Evolutionary conservation across 306 rosid species (phyloP).

Genomic region (Chamaecrista fasciculata): DNA sequence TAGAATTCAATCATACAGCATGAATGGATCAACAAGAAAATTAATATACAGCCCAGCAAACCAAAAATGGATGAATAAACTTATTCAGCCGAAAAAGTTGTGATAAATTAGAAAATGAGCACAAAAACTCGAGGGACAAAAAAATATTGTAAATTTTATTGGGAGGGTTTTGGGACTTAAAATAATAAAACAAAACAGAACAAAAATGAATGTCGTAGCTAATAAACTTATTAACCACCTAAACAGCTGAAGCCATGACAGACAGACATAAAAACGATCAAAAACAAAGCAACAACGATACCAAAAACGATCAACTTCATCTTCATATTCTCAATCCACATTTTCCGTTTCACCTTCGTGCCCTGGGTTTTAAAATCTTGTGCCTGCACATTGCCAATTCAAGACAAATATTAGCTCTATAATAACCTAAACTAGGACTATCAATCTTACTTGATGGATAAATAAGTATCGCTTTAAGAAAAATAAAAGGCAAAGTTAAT

Average conservation of each 20-base stretch:
- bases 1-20: too few species aligned
- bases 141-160: background rate
- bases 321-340: constrained; percentile 97
- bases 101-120: background rate
- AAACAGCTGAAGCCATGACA: constrained; percentile 71
- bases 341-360: constrained; percentile 74
- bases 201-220: too few species aligned
- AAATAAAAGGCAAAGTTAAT: too few species aligned
- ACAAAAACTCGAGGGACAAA: constrained; percentile 24
- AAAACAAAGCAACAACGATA: constrained; percentile 49
- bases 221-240: constrained; percentile 5
- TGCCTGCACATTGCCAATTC: constrained; percentile 53
- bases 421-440: too few species aligned
- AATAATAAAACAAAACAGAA: background rate
- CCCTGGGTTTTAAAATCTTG: constrained; percentile 78
- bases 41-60: background rate
- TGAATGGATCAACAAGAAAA: too few species aligned
- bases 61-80: background rate
- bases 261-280: constrained; percentile 59
- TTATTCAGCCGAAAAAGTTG: background rate
- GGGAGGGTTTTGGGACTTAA: background rate
- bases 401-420: background rate
- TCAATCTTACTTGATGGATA: too few species aligned
- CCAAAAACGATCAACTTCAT: constrained; percentile 74
- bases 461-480: too few species aligned